Base-by-base conservation (phyloP, 345 rosid genomes). In the Triadica sebifera region DNA sequence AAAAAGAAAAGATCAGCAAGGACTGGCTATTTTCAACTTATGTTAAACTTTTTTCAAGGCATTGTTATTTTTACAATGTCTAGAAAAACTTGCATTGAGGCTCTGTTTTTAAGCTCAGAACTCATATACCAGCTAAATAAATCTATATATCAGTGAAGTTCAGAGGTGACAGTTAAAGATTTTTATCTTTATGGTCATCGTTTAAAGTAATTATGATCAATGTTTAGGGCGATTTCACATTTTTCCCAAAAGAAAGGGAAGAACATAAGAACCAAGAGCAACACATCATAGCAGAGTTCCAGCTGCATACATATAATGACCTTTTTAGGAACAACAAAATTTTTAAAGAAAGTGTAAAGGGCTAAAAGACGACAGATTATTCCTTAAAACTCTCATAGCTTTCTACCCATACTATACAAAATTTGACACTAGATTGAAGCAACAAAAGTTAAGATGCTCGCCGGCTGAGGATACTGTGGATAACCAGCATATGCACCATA, bases 401-500 rank as follows among this genome's bases (percentile, higher is more conserved):
- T 66, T 49, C 38, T 43, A 20, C 55, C 17, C 13, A 22, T 22
- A 55, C 19, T 55, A 29, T 29, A 74, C 15, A 19, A 74, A 46
- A 16, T 11, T 9, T 5, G 29, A 50, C 63, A 25, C 38, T 10
- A 6, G 5, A 19, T 39, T 22, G 22, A 4, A 37, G 50, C 16
- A 56, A 46, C 17, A 0, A 66, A 19, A 46, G 4, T 29, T 17
- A 53, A 66, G n/a, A 60, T 11, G 25, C 49, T 58, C 4, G 83
- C 98, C 89, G 86, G 95, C 81, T 84, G 98, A 34, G 90, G 89
- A 83, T 93, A 93, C 71, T 91, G 99, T 41, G 95, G 78, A 83
- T 91, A 93, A 74, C 98, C 97, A 62, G 91, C 89, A 81, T 95
- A 91, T 81, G 91, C 91, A 81, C 89, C 88, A 75, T 95, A 95